A percentile compares a stretch with the other conserved stretches of the same genome.
Conservation (phyloP, 1,284 basidiomycete genomes). For the Tilletia caries region DNA sequence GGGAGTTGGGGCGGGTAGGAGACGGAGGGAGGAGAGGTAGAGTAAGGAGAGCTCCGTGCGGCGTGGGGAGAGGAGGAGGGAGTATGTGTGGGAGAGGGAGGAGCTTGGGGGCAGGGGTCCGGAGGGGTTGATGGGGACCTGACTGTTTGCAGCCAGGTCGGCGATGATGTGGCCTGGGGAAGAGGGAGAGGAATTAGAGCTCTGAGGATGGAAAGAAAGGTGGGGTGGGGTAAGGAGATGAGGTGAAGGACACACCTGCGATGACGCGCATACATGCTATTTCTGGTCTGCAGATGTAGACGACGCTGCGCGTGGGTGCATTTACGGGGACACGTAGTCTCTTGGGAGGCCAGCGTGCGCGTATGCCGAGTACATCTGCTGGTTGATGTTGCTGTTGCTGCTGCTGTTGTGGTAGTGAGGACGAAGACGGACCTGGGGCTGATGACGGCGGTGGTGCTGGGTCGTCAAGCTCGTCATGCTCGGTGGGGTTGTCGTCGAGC, state of each 20-base stretch:
- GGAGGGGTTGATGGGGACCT: conserved; percentile 15
- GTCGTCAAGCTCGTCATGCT: not conserved
- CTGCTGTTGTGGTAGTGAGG: too few relatives aligned
- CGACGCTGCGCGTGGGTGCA: conserved; percentile 79
- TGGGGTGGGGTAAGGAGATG: not conserved
- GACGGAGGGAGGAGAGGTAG: conserved; percentile 24
- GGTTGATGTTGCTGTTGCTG: not conserved
- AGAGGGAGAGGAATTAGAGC: not conserved
- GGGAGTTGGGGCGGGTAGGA: not conserved
- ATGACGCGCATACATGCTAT: conserved; percentile 83
- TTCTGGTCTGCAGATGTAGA: conserved; percentile 87
- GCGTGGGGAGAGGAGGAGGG: conserved; percentile 82
- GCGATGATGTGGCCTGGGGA: conserved; percentile 70
- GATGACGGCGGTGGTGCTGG: not conserved
- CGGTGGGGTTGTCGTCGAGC: conserved; percentile 58
- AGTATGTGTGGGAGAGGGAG: conserved; percentile 71
- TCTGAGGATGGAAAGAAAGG: not conserved
- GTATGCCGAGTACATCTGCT: not conserved
- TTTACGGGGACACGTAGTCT: conserved; percentile 50
- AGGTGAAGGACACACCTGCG: conserved; percentile 65
- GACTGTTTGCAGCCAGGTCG: conserved; percentile 45
- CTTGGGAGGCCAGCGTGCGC: conserved; percentile 8
- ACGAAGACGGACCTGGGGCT: not conserved
- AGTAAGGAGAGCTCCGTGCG: conserved; percentile 69
- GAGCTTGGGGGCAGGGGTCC: not conserved